Conservation (phyloP, 2,329 filamentous ascomycete species). For the Trichoderma pleuroti region DNA sequence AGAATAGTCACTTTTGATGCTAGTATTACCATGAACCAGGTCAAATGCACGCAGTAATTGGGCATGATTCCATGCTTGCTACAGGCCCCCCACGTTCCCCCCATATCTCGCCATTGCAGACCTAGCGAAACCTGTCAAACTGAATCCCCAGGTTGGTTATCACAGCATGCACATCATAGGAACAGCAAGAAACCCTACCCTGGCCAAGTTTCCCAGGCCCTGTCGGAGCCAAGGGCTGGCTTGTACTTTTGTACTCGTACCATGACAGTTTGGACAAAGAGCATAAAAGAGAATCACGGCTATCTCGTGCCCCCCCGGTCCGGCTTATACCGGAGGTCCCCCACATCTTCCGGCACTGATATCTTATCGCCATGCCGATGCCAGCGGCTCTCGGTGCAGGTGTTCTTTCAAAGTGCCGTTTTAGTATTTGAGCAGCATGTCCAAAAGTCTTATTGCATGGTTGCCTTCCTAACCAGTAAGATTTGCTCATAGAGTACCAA, state of each 20-base stretch:
- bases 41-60: background rate
- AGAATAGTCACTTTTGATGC: background rate
- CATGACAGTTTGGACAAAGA: background rate
- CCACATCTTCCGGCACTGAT: background rate
- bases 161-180: background rate
- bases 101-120: background rate
- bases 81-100: background rate
- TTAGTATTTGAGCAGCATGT: background rate
- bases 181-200: background rate
- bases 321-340: background rate
- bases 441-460: background rate
- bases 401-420: background rate
- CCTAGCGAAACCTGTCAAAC: background rate
- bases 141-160: background rate
- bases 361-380: background rate
- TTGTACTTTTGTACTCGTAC: background rate
- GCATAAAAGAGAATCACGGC: background rate
- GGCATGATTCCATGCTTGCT: background rate
- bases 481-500: background rate
- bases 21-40: background rate
- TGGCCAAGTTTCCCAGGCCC: background rate
- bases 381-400: background rate
- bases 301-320: background rate
- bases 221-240: background rate
- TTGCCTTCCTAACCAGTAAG: background rate